Conservation (phyloP, 1,139 yeast species). For the Lodderomyces jiufengensis region DNA sequence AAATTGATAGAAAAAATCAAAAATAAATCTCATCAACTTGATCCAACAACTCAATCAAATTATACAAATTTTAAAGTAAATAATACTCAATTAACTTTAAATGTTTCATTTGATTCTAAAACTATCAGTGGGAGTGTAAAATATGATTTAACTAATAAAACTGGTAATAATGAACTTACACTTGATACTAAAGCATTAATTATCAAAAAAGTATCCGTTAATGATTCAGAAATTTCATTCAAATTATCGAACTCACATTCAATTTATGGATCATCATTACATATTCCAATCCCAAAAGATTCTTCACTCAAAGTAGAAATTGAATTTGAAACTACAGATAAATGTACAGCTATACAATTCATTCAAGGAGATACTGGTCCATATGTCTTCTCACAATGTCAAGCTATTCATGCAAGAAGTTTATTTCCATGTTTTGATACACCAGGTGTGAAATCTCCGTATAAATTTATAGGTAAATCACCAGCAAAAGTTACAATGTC, state of each 20-base stretch:
- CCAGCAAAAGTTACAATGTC: conserved; percentile 35
- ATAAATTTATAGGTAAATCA: conserved; percentile 27
- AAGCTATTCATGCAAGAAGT: conserved; percentile 42
- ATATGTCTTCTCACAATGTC: conserved; percentile 42
- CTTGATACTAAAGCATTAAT: conserved; percentile 33
- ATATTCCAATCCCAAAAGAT: conserved; percentile 15
- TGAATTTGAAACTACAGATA: conserved; percentile 29
- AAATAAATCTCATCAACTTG: conserved; percentile 24
- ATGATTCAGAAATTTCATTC: conserved; percentile 19
- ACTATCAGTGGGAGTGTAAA: conserved; percentile 26
- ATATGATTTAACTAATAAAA: conserved; percentile 18
- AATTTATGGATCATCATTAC: conserved; percentile 34
- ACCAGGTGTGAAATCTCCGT: conserved; percentile 37
- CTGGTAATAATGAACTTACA: conserved; percentile 15
- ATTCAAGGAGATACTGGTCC: conserved; percentile 38
- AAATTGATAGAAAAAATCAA: conserved; percentile 9
- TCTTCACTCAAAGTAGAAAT: conserved; percentile 16
- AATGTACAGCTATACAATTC: conserved; percentile 40
- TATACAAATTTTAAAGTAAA: conserved; percentile 51
- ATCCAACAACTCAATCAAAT: conserved; percentile 76
- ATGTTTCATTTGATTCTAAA: conserved; percentile 28
- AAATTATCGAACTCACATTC: conserved; percentile 19
- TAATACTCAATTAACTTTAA: conserved; percentile 24
- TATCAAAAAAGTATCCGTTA: conserved; percentile 20
- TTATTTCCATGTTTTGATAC: conserved; percentile 45